Base-by-base conservation (phyloP, 306 rosid genomes). In the Sechiopsis laciniata region DNA sequence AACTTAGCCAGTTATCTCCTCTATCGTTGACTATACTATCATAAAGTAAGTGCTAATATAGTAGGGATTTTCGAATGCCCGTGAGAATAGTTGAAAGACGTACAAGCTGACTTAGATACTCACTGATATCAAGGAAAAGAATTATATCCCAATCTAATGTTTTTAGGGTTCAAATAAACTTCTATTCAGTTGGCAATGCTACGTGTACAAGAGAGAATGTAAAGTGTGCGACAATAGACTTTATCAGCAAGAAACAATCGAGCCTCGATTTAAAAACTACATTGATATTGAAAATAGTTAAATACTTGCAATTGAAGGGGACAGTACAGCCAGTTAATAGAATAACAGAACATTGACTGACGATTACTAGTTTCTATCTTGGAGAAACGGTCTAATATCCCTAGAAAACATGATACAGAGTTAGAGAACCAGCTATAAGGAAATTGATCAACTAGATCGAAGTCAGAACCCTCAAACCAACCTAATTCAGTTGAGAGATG, bases 391-490 rank as follows among this genome's bases (percentile, higher is more conserved):
- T 19, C 40, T n/a, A 4, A 46, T 20, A 42, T 20, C 72, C 13
- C 35, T 40, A 45, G 13, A 67, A 26, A 26, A 26, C 29, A 26
- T 26, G 29, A 1, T 2, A 26, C 29, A 26, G 29, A 26, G 37
- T 10, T 64, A n/a, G 53, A 64, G 12, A 22, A 46, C 11, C 17
- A 7, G 40, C n/a, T 45, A 67, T 6, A 45, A 12, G 3, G 15
- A 20, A 15, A 65, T 29, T 6, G 37, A 46, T 66, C 72, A 20
- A 46, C 22, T 7, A 67, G 72, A 67, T 67, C 72, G 19, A 19
- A 66, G 8, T 10, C 14, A 37, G 52, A 64, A 64, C 71, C 22
- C 29, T 64, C 40, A 42, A 19, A 45, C 55, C 72, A 67, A 45
- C 54, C 35, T 7, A 67, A 45, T 45, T 46, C 37, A 12, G 20